Conservation (phyloP, 2,329 filamentous ascomycete species). For the Tolypocladium inflatum region DNA sequence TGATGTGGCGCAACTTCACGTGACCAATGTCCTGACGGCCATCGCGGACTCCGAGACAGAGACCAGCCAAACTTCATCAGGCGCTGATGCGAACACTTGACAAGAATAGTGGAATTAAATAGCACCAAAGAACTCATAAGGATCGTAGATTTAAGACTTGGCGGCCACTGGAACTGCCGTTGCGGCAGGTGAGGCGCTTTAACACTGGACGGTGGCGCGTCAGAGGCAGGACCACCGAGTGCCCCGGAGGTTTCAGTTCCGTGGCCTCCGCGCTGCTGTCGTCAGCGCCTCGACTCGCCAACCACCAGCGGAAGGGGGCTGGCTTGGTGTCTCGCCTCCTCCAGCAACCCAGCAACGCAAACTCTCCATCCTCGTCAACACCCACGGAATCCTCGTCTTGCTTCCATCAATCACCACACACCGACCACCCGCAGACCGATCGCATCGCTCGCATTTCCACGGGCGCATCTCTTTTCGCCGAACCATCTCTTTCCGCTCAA, state of each 20-base stretch:
- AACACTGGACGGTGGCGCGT: neutral
- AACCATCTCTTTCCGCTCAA: neutral
- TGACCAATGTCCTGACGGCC: neutral
- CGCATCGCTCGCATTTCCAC: neutral
- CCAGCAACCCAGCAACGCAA: slow-evolving; percentile 2
- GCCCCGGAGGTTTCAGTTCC: slow-evolving; percentile 9
- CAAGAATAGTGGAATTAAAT: no score
- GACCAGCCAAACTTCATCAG: neutral
- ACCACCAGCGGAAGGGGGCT: slow-evolving; percentile 6
- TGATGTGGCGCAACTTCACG: neutral
- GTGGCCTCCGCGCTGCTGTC: slow-evolving; percentile 12
- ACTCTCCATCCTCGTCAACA: slow-evolving; percentile 5
- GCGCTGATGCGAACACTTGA: neutral
- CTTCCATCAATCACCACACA: slow-evolving; percentile 1
- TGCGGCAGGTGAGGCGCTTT: neutral
- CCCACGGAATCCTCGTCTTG: neutral
- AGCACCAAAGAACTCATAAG: neutral
- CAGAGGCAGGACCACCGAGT: neutral
- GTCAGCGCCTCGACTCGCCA: slow-evolving; percentile 21
- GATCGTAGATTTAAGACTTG: neutral
- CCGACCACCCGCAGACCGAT: neutral
- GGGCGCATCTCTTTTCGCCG: neutral
- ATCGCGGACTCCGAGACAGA: neutral
- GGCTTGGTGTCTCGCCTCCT: slow-evolving; percentile 6
- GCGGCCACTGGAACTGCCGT: neutral